These are phyloP conservation scores for Passiflora organensis DNA, from an alignment of 345 rosid genomes.

Conservation along the genomic window DNA sequence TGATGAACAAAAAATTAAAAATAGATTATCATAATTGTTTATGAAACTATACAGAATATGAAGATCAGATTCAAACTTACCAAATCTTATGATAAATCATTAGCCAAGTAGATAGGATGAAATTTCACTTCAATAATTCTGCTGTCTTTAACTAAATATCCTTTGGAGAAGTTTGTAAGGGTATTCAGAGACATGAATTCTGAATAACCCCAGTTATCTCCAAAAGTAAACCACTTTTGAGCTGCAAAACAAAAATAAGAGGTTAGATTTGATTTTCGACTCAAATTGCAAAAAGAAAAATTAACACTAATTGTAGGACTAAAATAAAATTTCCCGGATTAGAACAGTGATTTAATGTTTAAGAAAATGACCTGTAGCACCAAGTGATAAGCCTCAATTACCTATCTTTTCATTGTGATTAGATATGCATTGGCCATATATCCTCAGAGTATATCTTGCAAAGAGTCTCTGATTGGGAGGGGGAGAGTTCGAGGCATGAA, in stretches of 20 bases:
- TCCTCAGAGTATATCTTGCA: not conserved
- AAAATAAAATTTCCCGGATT: too few species aligned
- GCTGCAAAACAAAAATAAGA: not conserved
- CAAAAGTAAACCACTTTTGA: not conserved
- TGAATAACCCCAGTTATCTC: conserved; percentile 14
- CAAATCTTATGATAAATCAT: not conserved
- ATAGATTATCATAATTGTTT: too few species aligned
- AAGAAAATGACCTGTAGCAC: too few species aligned
- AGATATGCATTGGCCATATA: not conserved
- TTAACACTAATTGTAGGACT: not conserved
- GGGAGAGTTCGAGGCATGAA: not conserved
- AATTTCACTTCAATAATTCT: conserved; percentile 35
- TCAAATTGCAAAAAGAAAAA: not conserved
- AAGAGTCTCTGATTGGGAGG: not conserved
- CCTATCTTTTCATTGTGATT: not conserved
- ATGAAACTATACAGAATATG: too few species aligned
- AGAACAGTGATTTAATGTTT: too few species aligned
- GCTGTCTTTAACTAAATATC: conserved; percentile 26
- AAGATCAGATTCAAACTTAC: too few species aligned
- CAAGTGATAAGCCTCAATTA: not conserved
- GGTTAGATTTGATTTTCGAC: not conserved
- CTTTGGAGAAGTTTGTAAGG: conserved; percentile 16
- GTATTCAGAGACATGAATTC: conserved; percentile 17
- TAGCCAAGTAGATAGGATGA: not conserved
- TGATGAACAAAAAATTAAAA: too few species aligned